Conservation (phyloP, 441 rosid genomes). For the Erysimum pusillum region DNA sequence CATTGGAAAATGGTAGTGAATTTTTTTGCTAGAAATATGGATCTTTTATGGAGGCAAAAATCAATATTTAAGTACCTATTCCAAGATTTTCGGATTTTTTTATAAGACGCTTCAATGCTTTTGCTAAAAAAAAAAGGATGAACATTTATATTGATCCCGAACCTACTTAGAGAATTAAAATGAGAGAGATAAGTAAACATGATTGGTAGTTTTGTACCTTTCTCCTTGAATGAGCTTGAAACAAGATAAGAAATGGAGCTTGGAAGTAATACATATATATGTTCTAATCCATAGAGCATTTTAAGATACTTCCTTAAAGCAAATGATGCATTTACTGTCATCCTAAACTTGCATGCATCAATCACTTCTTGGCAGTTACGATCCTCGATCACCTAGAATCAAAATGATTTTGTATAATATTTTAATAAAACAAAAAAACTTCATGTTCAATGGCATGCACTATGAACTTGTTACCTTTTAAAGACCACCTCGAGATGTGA, state of each 20-base stretch:
- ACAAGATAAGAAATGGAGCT: conserved; percentile 53
- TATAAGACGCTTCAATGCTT: conserved; percentile 40
- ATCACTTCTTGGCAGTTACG: conserved; percentile 88
- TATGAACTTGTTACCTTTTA: conserved; percentile 60
- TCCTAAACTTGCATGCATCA: conserved; percentile 69
- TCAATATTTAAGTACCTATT: too few species aligned
- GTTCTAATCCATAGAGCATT: conserved; percentile 75
- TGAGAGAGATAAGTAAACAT: conserved; percentile 34
- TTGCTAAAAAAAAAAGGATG: conserved; percentile 37
- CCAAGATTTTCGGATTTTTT: conserved; percentile 1
- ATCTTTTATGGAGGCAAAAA: too few species aligned
- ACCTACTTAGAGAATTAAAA: neutral
- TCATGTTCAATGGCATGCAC: neutral
- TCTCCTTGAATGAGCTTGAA: neutral
- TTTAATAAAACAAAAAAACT: neutral
- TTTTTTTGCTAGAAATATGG: too few species aligned
- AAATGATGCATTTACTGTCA: conserved; percentile 77
- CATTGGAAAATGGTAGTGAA: too few species aligned
- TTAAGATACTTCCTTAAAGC: conserved; percentile 76
- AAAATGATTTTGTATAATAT: neutral
- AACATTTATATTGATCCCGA: neutral
- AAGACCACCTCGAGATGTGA: conserved; percentile 82
- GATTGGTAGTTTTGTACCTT: conserved; percentile 40
- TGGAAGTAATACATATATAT: conserved; percentile 70
- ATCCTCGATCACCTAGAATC: conserved; percentile 50